phyloP scores from a whole-genome alignment of 805 yeast species.

The Metschnikowia gelsemii region DNA sequence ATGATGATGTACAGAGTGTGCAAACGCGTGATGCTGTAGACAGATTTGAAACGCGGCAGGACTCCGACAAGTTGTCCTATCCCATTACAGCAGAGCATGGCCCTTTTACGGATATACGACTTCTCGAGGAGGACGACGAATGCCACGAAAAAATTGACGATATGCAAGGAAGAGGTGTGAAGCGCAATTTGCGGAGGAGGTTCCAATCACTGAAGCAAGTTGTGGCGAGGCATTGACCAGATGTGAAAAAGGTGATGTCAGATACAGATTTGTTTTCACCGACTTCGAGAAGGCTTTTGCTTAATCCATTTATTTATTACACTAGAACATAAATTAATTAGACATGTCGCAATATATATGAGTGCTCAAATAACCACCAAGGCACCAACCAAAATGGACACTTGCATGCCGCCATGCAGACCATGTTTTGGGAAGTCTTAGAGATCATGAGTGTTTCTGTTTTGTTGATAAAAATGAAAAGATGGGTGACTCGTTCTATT shows the following conservation, averaged over 20 bases:
- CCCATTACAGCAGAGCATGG: neutral
- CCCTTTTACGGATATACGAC: slow-evolving; percentile 1
- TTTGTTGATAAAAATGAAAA: too few relatives aligned
- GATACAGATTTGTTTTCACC: slow-evolving; percentile 62
- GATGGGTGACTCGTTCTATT: too few relatives aligned
- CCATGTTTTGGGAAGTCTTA: too few relatives aligned
- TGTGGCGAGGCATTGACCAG: slow-evolving; percentile 56
- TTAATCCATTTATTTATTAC: neutral
- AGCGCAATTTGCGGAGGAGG: slow-evolving; percentile 39
- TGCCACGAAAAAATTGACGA: slow-evolving; percentile 12
- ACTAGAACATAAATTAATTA: too few relatives aligned
- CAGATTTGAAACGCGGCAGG: neutral
- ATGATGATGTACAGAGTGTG: slow-evolving; percentile 6
- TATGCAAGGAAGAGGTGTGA: slow-evolving; percentile 18
- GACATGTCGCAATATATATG: neutral
- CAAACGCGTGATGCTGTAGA: slow-evolving; percentile 4
- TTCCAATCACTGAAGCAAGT: slow-evolving; percentile 53
- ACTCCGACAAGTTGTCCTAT: slow-evolving; percentile 7
- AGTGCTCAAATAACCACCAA: slow-evolving; percentile 6
- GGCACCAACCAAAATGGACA: too few relatives aligned
- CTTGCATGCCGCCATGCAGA: too few relatives aligned
- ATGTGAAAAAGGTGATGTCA: slow-evolving; percentile 54
- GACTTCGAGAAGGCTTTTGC: slow-evolving; percentile 51
- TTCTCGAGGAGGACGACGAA: slow-evolving; percentile 6
- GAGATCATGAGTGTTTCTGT: too few relatives aligned